phyloP scores from a whole-genome alignment of 139 green algal genomes.

The Picochlorum sp. region DNA sequence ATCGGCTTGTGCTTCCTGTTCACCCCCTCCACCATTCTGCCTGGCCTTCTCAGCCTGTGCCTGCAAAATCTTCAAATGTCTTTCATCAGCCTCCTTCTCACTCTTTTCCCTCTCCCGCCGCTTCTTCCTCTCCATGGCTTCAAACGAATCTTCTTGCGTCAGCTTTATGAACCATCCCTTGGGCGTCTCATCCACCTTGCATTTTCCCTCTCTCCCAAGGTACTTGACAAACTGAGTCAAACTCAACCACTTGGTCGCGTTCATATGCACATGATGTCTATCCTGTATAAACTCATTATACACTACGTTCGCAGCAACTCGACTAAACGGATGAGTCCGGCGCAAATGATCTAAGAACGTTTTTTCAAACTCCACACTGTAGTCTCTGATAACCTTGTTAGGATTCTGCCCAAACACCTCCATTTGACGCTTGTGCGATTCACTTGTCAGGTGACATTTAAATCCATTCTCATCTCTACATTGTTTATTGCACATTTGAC shows the following conservation, averaged over 20 bases:
- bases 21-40: constrained; percentile 11
- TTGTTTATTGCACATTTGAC: constrained; percentile 95
- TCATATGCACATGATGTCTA: constrained; percentile 95
- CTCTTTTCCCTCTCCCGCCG: constrained; percentile 37
- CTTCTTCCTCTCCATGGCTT: constrained; percentile 38
- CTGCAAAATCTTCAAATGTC: constrained; percentile 29
- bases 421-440: constrained; percentile 75
- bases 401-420: constrained; percentile 82
- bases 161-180: constrained; percentile 90
- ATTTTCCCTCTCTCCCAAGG: constrained; percentile 59
- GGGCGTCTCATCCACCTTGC: constrained; percentile 88
- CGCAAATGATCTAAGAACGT: constrained; percentile 86
- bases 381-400: constrained; percentile 67
- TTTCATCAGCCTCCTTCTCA: constrained; percentile 37
- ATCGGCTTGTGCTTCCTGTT: constrained; percentile 5
- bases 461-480: constrained; percentile 99
- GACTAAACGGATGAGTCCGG: constrained; percentile 57
- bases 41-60: constrained; percentile 47
- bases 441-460: constrained; percentile 84
- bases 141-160: constrained; percentile 33
- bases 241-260: constrained; percentile 89
- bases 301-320: constrained; percentile 72
- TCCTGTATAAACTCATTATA: constrained; percentile 96
- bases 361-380: constrained; percentile 80
- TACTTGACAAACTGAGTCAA: constrained; percentile 82